These are phyloP conservation scores for Nelumbo lutea DNA, from an alignment of 164 flowering plant species.

Conservation along the genomic window DNA sequence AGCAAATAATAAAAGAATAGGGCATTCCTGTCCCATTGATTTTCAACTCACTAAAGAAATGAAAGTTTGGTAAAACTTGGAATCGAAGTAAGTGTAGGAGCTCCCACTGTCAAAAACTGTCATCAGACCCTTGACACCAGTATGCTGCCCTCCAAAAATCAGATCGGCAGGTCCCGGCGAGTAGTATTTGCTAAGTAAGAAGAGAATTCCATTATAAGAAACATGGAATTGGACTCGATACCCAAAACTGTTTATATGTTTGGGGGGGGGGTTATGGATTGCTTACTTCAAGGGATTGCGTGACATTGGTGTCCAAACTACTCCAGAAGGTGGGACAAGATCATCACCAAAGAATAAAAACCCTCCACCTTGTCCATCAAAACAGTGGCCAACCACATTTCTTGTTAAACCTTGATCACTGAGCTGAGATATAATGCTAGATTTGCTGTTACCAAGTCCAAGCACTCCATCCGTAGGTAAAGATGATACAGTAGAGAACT, in stretches of 20 bases:
- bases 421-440: conserved; percentile 72
- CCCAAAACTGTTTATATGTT: not conserved
- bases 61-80: conserved; percentile 54
- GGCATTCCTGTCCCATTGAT: not conserved
- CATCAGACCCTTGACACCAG: conserved; percentile 42
- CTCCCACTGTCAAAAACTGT: conserved; percentile 89
- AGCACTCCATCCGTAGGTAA: conserved; percentile 79
- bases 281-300: conserved; percentile 32
- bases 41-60: conserved; percentile 45
- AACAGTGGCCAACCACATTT: conserved; percentile 85
- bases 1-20: not conserved
- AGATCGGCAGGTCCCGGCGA: conserved; percentile 73
- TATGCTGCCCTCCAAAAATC: conserved; percentile 42
- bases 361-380: conserved; percentile 66
- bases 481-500: conserved; percentile 32
- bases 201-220: not conserved
- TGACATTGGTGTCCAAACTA: conserved; percentile 74
- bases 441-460: conserved; percentile 78
- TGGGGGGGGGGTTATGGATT: not conserved
- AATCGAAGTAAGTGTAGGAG: conserved; percentile 70
- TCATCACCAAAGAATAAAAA: conserved; percentile 78
- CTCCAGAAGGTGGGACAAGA: conserved; percentile 53
- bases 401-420: conserved; percentile 44
- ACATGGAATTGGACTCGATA: not conserved
- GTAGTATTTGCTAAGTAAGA: conserved; percentile 48